Base-by-base conservation (phyloP, 225 moss, liverwort and hornwort species). In the Anthoceros angustus region DNA sequence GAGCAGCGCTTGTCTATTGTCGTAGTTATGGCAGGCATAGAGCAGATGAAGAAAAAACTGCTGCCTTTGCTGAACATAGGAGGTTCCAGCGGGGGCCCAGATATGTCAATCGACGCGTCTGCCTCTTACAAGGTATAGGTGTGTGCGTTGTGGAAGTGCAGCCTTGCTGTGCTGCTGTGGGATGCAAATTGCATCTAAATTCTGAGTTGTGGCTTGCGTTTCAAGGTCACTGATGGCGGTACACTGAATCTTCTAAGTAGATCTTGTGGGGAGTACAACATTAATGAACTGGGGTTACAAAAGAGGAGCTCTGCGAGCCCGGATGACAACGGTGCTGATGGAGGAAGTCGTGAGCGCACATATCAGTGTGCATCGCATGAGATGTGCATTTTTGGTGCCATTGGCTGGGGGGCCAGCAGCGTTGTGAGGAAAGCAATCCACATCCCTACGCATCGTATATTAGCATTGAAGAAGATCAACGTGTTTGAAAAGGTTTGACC, bases 351-450 rank as follows among this genome's bases (percentile, higher is more conserved):
- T 72, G 95, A 98, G 70, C 92, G 89, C 72, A 89, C 85, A 0
- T 98, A 98, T 70, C 86, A 89, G 82, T 98, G 95, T 79, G 95
- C 95, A 25, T 98, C 95, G 14, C 86, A 86, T 77, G 95, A 98
- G 82, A 98, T 98, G 95, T 86, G 87, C 65, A 88, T 92, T 61
- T 98, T 98, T 70, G 92, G 89, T 55, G 92, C 92, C 20, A 98
- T 98, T 76, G 95, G 95, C 41, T 98, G 92, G 88, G 95, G 95
- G 76, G 95, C 95, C 69, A 98, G 95, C 74, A 98, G 95, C 68
- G 92, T 98, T 61, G 95, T 98, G 43, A 91, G 92, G 25, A 98
- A 89, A 80, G 95, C 91, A 76, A 92, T 98, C 64, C 95, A 98
- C 71, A 81, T 91, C 72, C 95, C 95, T 67, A 98, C 88, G 42